Conservation (phyloP, 2,329 filamentous ascomycete species). For the Hortaea werneckii region DNA sequence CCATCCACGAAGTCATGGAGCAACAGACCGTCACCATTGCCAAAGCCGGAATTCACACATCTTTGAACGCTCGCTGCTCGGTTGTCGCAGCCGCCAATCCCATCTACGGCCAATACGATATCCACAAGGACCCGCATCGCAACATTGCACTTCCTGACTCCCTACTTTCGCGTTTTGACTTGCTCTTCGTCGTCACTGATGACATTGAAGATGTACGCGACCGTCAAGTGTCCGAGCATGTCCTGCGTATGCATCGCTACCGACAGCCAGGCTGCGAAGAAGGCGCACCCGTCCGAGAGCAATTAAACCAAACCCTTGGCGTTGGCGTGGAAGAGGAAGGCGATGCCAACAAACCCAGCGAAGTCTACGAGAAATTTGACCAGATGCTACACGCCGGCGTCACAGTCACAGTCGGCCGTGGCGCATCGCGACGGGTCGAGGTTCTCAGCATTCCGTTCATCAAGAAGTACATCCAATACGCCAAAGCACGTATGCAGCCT, state of each 20-base stretch:
- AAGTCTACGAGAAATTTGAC: slow-evolving; percentile 94
- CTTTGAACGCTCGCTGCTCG: slow-evolving; percentile 89
- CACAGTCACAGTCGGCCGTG: slow-evolving; percentile 62
- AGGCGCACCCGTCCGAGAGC: slow-evolving; percentile 86
- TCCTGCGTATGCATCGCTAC: slow-evolving; percentile 93
- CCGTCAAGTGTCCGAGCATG: slow-evolving; percentile 86
- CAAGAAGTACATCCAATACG: slow-evolving; percentile 99
- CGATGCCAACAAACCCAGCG: slow-evolving; percentile 64
- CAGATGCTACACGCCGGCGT: slow-evolving; percentile 91
- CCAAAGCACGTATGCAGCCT: slow-evolving; percentile 83
- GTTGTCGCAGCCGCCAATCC: slow-evolving; percentile 95
- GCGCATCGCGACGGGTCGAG: slow-evolving; percentile 66
- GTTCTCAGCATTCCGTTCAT: slow-evolving; percentile 95
- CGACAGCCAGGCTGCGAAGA: slow-evolving; percentile 87
- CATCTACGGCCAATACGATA: slow-evolving; percentile 96
- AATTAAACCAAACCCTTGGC: slow-evolving; percentile 70
- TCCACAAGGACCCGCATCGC: slow-evolving; percentile 96
- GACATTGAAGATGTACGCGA: slow-evolving; percentile 94
- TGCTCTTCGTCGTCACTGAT: slow-evolving; percentile 94
- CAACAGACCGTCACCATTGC: slow-evolving; percentile 99
- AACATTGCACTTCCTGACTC: slow-evolving; percentile 97
- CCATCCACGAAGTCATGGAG: slow-evolving; percentile 99
- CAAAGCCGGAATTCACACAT: slow-evolving; percentile 96
- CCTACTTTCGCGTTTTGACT: slow-evolving; percentile 92
- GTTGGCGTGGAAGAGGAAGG: slow-evolving; percentile 74